Evolutionary conservation across 2,329 filamentous ascomycete species (phyloP), one percentile per base, ranked within the genome.

Genomic region (Beauveria varroae): DNA sequence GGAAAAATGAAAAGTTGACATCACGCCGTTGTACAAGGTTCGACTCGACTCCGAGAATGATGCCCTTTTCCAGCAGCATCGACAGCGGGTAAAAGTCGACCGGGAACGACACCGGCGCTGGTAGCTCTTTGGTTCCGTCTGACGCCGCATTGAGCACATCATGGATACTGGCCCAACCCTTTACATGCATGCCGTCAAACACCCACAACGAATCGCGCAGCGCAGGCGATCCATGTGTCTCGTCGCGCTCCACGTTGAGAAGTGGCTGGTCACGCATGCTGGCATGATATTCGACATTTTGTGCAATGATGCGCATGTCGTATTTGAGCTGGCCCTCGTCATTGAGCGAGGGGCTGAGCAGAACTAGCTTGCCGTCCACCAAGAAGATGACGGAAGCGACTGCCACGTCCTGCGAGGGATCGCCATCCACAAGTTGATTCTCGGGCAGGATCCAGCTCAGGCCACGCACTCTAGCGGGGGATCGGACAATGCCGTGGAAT

Each of bases 61-160:
- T 91, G 1, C 91, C 93, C 72, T 97, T 97, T 62, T 87, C 87
- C n/a, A 96, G 78, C 5, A 97, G 77, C 3, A 93, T 85, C 1
- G 93, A 96, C 16, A 98, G 77, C 0, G 95, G 95, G 69, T 98
- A 98, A 73, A 98, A 99, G 73, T 99, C 95, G n/a, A 96, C 80
- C 0, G 89, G 83, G 60, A 98, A 85, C 26, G 87, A 84, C 12
- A 96, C 87, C 2, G 90, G 85, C 9, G 84, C 80, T 2, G 90
- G 88, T 3, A 96, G 74, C 57, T 96, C 90, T 64, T 86, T 84
- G 14, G 81, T 80, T 26, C 84, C 75, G 64, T 90, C 87, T 8
- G 86, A 85, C 26, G 86, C 85, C 22, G 88, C 87, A 41, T 86
- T 83, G 46, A 98, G 78, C 34, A 98, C 86, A 63, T 95, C 90